Conservation (phyloP, 805 yeast species). For the Trichomonascus vanleenenianus region DNA sequence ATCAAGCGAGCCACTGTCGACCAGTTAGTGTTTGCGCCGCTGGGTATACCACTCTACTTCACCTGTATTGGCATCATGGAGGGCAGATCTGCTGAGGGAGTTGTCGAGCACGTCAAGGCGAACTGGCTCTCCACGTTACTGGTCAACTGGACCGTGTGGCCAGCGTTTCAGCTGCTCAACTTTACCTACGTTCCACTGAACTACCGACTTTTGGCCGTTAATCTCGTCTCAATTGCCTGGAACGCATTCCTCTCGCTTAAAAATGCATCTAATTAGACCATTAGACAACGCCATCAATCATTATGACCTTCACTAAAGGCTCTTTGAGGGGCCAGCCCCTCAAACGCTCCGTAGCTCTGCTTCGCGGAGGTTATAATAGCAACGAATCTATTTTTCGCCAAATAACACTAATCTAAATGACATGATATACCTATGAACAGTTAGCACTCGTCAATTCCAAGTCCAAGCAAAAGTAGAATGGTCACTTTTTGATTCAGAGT, state of each 20-base stretch:
- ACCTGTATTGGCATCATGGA: constrained; percentile 62
- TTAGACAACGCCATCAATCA: background rate
- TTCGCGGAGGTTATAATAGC: background rate
- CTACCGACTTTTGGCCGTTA: constrained; percentile 60
- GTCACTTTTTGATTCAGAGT: constrained; percentile 14
- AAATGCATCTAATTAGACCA: constrained; percentile 28
- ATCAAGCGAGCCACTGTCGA: constrained; percentile 54
- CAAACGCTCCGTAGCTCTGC: background rate
- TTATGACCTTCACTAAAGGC: background rate
- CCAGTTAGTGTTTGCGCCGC: constrained; percentile 71
- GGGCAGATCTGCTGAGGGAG: constrained; percentile 34
- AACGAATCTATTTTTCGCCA: too few relatives aligned
- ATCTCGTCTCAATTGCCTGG: constrained; percentile 72
- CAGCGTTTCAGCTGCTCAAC: constrained; percentile 66
- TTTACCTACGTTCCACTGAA: constrained; percentile 66
- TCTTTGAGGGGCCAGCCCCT: background rate
- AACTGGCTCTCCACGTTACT: constrained; percentile 51
- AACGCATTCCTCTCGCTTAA: constrained; percentile 64
- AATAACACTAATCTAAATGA: too few relatives aligned
- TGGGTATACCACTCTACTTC: constrained; percentile 67
- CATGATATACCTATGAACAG: too few relatives aligned
- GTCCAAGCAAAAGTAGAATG: too few relatives aligned
- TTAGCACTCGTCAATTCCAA: too few relatives aligned
- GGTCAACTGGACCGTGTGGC: constrained; percentile 89
- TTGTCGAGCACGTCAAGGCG: constrained; percentile 26